Evolutionary conservation across 331 rosid genomes (phyloP).

Genomic region (Phaseolus coccineus): DNA sequence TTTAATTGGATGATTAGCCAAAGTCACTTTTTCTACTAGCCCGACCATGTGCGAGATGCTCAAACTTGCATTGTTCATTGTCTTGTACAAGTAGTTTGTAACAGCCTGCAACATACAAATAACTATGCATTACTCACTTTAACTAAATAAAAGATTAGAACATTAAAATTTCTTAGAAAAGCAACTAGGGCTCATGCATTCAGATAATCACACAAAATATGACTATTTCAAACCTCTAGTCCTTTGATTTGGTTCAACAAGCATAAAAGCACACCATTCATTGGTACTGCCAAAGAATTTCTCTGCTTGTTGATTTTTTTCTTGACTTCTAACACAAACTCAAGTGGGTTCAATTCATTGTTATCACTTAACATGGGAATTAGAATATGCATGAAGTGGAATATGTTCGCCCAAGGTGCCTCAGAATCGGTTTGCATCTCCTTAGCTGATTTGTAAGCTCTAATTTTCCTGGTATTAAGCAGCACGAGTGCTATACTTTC

Average conservation of each 20-base stretch:
- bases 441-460: too few relatives aligned
- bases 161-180: too few relatives aligned
- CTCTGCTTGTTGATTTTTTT: slow-evolving; percentile 19
- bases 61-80: slow-evolving; percentile 31
- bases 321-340: slow-evolving; percentile 39
- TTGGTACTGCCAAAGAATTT: slow-evolving; percentile 34
- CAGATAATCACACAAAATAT: neutral
- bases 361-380: slow-evolving; percentile 44
- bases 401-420: slow-evolving; percentile 54
- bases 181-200: too few relatives aligned
- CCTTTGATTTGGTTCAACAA: slow-evolving; percentile 36
- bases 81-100: neutral
- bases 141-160: neutral
- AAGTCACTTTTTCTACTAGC: slow-evolving; percentile 37
- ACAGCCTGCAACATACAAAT: slow-evolving; percentile 24
- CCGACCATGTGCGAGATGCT: slow-evolving; percentile 39
- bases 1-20: slow-evolving; percentile 36
- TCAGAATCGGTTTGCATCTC: slow-evolving; percentile 37
- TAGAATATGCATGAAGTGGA: slow-evolving; percentile 46
- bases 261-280: neutral
- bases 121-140: neutral
- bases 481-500: too few relatives aligned
- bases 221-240: slow-evolving; percentile 25
- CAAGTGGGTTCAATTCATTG: slow-evolving; percentile 39
- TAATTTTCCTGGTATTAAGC: too few relatives aligned